These are phyloP conservation scores for Lunasporangiospora selenospora DNA, from an alignment of 192 early-diverging fungal species.

Conservation along the genomic window DNA sequence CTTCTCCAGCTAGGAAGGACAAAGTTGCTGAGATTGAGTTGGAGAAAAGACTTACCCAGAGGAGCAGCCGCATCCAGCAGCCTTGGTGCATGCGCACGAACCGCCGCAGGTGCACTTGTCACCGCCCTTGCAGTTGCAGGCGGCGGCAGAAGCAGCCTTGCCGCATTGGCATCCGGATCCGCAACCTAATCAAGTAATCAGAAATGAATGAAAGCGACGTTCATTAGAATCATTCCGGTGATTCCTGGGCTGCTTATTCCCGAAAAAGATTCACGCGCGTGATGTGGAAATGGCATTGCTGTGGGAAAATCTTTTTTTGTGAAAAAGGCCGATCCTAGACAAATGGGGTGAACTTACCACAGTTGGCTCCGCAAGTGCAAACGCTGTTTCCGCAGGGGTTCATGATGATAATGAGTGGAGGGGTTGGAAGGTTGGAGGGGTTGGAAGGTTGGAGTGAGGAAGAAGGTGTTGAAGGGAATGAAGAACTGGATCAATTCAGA, in stretches of 20 bases:
- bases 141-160: neutral
- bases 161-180: conserved; percentile 27
- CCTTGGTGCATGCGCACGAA: conserved; percentile 16
- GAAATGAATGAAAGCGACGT: neutral
- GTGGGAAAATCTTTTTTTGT: conserved; percentile 2
- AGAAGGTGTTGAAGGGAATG: no score
- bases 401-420: conserved; percentile 6
- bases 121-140: conserved; percentile 13
- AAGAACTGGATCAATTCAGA: no score
- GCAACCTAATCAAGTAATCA: conserved; percentile 10
- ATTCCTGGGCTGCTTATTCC: no score
- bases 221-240: neutral
- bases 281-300: neutral
- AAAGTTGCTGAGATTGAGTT: neutral
- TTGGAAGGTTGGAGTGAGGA: no score
- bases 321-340: neutral
- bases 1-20: neutral
- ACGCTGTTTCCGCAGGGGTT: conserved; percentile 29
- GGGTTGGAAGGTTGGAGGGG: neutral
- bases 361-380: conserved; percentile 37
- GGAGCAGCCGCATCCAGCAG: conserved; percentile 9
- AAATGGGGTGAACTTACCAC: conserved; percentile 7
- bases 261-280: neutral
- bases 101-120: conserved; percentile 17
- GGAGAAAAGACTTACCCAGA: neutral